These are phyloP conservation scores for Melampsora abietis-canadensis DNA, from an alignment of 1,284 basidiomycete genomes.

Conservation along the genomic window DNA sequence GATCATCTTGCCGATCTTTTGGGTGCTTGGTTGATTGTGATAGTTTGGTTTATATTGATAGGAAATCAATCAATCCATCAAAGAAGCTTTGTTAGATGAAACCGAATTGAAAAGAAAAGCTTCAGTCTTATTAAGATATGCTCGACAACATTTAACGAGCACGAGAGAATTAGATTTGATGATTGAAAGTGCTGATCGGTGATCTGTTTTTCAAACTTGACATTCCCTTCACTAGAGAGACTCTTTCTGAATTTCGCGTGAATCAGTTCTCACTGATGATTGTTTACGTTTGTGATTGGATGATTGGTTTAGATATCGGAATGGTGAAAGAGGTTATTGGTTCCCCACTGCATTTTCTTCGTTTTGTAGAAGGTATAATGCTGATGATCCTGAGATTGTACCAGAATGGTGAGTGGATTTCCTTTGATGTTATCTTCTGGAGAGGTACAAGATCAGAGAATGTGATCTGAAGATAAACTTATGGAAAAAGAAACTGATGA, in stretches of 20 bases:
- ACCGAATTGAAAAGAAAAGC: background rate
- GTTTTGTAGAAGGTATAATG: background rate
- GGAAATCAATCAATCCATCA: background rate
- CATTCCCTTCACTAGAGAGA: no score
- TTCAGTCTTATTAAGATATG: background rate
- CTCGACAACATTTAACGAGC: conserved; percentile 3
- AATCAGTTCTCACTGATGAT: background rate
- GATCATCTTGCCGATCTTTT: background rate
- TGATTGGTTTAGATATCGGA: background rate
- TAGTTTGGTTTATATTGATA: background rate
- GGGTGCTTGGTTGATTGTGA: background rate
- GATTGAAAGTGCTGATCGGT: background rate
- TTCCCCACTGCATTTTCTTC: background rate
- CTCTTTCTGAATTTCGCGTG: no score
- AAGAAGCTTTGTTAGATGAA: background rate
- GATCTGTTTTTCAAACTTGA: no score
- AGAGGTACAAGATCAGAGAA: no score
- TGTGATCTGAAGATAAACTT: no score
- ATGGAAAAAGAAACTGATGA: no score
- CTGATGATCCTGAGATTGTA: conserved; percentile 3
- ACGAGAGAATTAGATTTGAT: conserved; percentile 2
- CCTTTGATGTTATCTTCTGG: no score
- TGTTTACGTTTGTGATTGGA: background rate
- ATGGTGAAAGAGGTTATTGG: conserved; percentile 4
- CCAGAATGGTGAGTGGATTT: background rate